Conservation (phyloP, 2,329 filamentous ascomycete species). For the Exophiala oligosperma region DNA sequence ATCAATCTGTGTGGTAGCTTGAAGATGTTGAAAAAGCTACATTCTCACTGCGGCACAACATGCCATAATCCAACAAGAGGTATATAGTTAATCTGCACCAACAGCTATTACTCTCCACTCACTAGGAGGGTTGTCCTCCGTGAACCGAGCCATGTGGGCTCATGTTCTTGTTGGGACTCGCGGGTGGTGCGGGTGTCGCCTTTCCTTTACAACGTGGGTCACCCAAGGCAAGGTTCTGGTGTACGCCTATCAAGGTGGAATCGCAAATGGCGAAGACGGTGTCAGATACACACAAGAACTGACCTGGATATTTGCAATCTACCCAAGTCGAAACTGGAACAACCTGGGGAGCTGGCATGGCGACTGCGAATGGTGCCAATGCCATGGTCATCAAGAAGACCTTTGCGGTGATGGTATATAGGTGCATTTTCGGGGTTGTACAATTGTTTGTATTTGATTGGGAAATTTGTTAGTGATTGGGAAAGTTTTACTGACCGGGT, state of each 20-base stretch:
- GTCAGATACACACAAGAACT: constrained; percentile 10
- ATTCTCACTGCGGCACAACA: no score
- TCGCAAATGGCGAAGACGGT: constrained; percentile 11
- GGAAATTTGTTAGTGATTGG: neutral
- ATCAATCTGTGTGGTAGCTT: no score
- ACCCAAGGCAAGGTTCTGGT: constrained; percentile 9
- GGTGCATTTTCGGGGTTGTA: neutral
- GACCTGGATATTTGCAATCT: constrained; percentile 3
- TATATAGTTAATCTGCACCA: no score
- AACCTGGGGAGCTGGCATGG: neutral
- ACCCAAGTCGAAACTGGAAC: neutral
- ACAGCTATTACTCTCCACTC: no score
- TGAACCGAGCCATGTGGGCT: no score
- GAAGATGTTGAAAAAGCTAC: no score
- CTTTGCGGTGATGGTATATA: neutral
- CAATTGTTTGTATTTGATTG: neutral
- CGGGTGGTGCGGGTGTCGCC: neutral
- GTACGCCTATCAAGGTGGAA: constrained; percentile 4
- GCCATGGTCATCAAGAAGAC: neutral
- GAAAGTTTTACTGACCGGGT: neutral
- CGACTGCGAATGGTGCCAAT: neutral
- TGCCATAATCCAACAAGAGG: no score
- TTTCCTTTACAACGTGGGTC: constrained; percentile 4
- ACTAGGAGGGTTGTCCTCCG: no score
- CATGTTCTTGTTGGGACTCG: no score